Conservation (phyloP, 768 basidiomycete genomes). For the Rhodotorula toruloides region DNA sequence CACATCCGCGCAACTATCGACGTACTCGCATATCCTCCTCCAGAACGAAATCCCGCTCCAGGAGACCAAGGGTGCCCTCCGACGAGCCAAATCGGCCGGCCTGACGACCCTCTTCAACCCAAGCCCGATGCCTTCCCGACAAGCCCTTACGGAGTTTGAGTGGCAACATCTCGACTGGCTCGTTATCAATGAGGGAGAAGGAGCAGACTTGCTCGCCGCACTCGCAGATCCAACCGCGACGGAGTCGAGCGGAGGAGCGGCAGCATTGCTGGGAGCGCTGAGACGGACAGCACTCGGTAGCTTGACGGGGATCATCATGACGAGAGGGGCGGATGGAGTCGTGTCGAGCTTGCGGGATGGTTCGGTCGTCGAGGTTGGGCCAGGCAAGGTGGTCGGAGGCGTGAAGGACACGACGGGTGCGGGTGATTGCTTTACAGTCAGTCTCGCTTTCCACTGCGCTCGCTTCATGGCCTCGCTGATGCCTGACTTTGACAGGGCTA, state of each 20-base stretch:
- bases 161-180: constrained; percentile 48
- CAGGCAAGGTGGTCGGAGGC: constrained; percentile 18
- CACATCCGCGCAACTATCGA: constrained; percentile 10
- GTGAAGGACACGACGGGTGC: constrained; percentile 44
- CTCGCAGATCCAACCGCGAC: background rate
- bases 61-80: constrained; percentile 43
- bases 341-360: background rate
- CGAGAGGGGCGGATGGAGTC: constrained; percentile 26
- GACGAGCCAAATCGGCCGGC: constrained; percentile 18
- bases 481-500: constrained; percentile 17
- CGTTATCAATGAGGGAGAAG: constrained; percentile 50
- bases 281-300: background rate
- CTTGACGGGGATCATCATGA: constrained; percentile 31
- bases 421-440: constrained; percentile 44
- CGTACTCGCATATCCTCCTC: constrained; percentile 47
- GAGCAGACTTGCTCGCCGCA: constrained; percentile 38
- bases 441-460: background rate
- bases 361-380: background rate
- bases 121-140: constrained; percentile 47
- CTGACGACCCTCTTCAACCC: constrained; percentile 50
- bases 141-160: constrained; percentile 44
- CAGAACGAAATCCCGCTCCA: constrained; percentile 51
- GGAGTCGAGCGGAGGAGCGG: background rate
- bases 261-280: constrained; percentile 1
- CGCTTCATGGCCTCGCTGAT: too few species aligned